Base-by-base conservation (phyloP, 495 filamentous ascomycete genomes). In the Hyaloscypha variabilis region DNA sequence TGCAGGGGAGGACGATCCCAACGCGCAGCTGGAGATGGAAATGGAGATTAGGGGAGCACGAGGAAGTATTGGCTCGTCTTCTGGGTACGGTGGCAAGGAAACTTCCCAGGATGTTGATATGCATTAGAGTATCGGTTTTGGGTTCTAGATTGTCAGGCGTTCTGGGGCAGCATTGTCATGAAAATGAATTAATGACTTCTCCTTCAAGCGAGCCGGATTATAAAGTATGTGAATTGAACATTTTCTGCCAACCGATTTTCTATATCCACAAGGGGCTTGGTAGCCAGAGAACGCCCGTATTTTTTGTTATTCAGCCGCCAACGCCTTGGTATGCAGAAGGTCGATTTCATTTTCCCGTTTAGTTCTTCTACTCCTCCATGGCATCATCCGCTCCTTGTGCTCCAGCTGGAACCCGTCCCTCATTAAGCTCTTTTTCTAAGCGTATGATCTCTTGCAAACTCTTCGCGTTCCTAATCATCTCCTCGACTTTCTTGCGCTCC, bases 361-460 rank as follows among this genome's bases (percentile, higher is more conserved):
- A 46, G 10, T 17, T 46, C 39, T 46, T 52, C 46, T 46, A 84
- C 69, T 86, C 84, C 72, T 88, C 87, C 79, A 85, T 86, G 34
- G 72, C 82, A 67, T 82, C 83, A 50, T 66, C 65, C 30, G 29
- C 57, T 60, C 78, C 78, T 50, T 86, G 77, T 36, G 88, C 80
- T 42, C 87, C 91, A 26, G 82, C 81, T 19, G 93, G 92, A 74
- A 97, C 83, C 75, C 90, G 78, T 3, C 95, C 95, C 77, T 98
- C 93, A 64, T 89, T 89, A 60, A 97, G 77, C 74, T 92, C 91
- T 78, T 89, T 91, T 82, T 96, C 92, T 72, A 96, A 71, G 60
- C 87, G 77, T 24, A 90, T 86, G 69, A 96, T 92, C 79, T 95
- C 92, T 72, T 92, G 88, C 73, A 98, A 69, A 72, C 89, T 95